A percentile compares a stretch with the other conserved stretches of the same genome.
Evolutionary conservation across 352 stramenopile species (phyloP).

Genomic region (Phytophthora gonapodyides): DNA sequence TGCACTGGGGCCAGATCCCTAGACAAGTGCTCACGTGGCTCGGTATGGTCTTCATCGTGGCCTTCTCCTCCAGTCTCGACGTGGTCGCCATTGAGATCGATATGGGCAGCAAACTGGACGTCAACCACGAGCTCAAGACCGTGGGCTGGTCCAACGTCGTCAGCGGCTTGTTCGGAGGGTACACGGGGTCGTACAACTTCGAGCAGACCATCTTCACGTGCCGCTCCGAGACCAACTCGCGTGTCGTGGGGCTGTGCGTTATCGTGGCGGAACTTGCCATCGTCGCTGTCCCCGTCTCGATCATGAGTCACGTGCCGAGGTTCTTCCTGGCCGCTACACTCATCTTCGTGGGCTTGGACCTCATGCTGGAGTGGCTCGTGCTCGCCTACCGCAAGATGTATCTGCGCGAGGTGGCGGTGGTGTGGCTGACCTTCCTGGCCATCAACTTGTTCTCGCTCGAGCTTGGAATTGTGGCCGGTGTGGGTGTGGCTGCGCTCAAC

Average conservation of each 20-base stretch:
- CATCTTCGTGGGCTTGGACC: constrained; percentile 96
- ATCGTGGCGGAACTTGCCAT: constrained; percentile 85
- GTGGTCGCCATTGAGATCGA: constrained; percentile 97
- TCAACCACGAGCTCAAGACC: constrained; percentile 93
- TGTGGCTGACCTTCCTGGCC: constrained; percentile 91
- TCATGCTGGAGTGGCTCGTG: constrained; percentile 97
- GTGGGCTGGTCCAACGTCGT: constrained; percentile 97
- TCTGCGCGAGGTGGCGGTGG: constrained; percentile 90
- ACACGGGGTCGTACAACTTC: constrained; percentile 98
- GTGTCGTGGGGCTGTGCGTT: constrained; percentile 89
- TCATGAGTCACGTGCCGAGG: constrained; percentile 94
- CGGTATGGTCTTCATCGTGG: constrained; percentile 97
- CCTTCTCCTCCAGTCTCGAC: constrained; percentile 96
- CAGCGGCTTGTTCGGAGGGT: constrained; percentile 94
- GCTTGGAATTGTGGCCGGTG: constrained; percentile 92
- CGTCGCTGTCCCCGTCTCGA: constrained; percentile 87
- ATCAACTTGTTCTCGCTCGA: constrained; percentile 95
- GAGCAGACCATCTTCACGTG: constrained; percentile 98
- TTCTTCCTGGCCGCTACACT: constrained; percentile 97
- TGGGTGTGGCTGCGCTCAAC: constrained; percentile 85
- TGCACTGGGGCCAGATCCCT: constrained; percentile 90
- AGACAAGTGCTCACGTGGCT: constrained; percentile 90
- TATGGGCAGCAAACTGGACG: constrained; percentile 91
- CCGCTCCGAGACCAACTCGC: constrained; percentile 86
- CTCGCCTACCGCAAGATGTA: constrained; percentile 77